Base-by-base conservation (phyloP, 768 basidiomycete species). In the Suillus luteus region DNA sequence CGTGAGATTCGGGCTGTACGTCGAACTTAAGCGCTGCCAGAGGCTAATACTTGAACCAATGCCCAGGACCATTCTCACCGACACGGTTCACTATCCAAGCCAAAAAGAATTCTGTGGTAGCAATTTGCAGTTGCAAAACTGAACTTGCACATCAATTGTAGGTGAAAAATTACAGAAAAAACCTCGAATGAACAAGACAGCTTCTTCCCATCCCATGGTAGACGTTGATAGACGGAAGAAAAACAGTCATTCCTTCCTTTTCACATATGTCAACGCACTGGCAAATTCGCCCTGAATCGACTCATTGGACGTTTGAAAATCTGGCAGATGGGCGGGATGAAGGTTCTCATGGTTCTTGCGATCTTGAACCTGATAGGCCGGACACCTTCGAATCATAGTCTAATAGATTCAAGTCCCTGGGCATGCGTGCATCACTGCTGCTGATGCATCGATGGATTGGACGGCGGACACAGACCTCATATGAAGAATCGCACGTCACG, bases 351-450 rank as follows among this genome's bases (percentile, higher is more conserved):
- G 22, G 64, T 73, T 1, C 43, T 79, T 10, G 72, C 70, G 3
- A 65, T 78, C 19, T 76, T 72, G 1, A 71, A 74, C 27, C 67
- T 78, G 49, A 60, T 0, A 66, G 2, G 66, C 64, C 38, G 44
- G 48, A 48, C 15, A 35, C 35, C 1, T 79, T 78, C 61, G 63
- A 62, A 24, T 14, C 24, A 9, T 60, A n/a, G n/a, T n/a, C n/a
- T n/a, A n/a, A n/a, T n/a, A 65, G 7, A 78, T 79, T 57, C n/a
- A 59, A 12, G 70, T 72, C 2, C 57, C 64, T 17, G 74, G 70
- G 6, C 68, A 72, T 14, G 76, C 74, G 4, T 79, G 76, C 55
- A 68, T 77, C 60, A 75, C 74, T 5, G 68, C 74, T 7, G 72
- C 60, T 60, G 57, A n/a, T n/a, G n/a, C n/a, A n/a, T n/a, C n/a